Conservation (phyloP, 164 flowering plant species). For the Platanus orientalis region DNA sequence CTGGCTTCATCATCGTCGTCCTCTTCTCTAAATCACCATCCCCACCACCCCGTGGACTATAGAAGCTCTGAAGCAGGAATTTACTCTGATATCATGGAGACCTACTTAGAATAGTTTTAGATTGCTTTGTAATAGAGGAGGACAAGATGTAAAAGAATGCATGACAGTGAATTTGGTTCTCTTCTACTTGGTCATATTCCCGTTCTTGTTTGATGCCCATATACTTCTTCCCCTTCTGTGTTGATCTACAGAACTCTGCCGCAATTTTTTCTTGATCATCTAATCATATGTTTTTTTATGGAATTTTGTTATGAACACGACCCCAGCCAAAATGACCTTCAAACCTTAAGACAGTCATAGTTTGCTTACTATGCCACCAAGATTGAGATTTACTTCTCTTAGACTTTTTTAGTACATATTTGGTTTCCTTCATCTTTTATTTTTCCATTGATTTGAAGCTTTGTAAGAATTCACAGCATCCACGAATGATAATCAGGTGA, state of each 20-base stretch:
- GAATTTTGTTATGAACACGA: background rate
- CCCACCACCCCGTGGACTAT: constrained; percentile 33
- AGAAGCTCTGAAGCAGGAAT: constrained; percentile 60
- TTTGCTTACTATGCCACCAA: background rate
- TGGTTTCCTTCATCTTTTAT: too few relatives aligned
- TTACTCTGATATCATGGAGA: constrained; percentile 82
- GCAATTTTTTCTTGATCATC: constrained; percentile 10
- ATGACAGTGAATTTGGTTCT: constrained; percentile 21
- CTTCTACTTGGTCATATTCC: constrained; percentile 14
- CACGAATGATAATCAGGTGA: background rate
- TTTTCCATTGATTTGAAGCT: too few relatives aligned
- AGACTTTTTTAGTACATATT: too few relatives aligned
- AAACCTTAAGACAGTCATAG: background rate
- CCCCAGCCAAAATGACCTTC: background rate
- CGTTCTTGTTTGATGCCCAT: constrained; percentile 11
- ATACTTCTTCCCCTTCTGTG: constrained; percentile 5
- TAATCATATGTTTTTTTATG: background rate
- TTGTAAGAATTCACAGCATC: background rate
- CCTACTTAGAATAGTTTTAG: constrained; percentile 55
- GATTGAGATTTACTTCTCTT: background rate
- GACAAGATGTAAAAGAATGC: constrained; percentile 21
- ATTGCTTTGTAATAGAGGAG: constrained; percentile 12
- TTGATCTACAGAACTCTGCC: constrained; percentile 1
- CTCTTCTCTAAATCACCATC: constrained; percentile 59
- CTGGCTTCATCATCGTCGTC: constrained; percentile 71